Evolutionary conservation across 805 yeast genomes (phyloP), one percentile per base, ranked within the genome.

Genomic region (Vanderwaltozyma polyspora): DNA sequence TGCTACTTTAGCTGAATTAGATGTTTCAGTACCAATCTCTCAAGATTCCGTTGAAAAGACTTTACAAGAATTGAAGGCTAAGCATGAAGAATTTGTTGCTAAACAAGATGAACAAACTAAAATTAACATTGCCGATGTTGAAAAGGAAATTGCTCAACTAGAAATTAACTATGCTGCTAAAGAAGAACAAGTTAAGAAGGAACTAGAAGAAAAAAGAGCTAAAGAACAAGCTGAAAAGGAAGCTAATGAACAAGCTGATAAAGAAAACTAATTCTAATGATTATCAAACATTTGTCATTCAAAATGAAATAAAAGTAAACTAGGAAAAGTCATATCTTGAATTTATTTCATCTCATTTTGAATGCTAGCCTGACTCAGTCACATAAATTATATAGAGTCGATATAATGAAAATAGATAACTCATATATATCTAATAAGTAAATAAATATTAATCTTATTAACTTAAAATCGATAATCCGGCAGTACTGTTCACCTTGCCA

Each of bases 31-130:
- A 42, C 98, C 98, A 55, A 67, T 79, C 40, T 70, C 76, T 48
- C 63, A 72, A 43, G 91, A 77, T 13, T 89, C 82, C 35, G 76
- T 79, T 44, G 67, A 79, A 22, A 60, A 62, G 29, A 74, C 89
- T 42, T 60, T 82, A 50, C 74, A 67, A 34, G 66, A 74, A 45
- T 74, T 89, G 61, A 74, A 76, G 67, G 71, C 67, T 48, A 86
- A 91, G 59, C 72, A 83, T 52, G 66, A 64, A 37, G 75, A 75
- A 43, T 81, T 73, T 63, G 64, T 70, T 59, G 67, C 68, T 32
- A 76, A 76, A 62, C 94, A 85, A 66, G 87, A 78, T 40, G 82
- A 76, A 37, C 82, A 77, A 52, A 84, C 96, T 40, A 71, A 76
- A 56, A 72, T 73, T 59, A 79, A 81, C 58, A 67, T 81, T 44